Base-by-base conservation (phyloP, 2,329 filamentous ascomycete species). In the Aspergillus ibericus region DNA sequence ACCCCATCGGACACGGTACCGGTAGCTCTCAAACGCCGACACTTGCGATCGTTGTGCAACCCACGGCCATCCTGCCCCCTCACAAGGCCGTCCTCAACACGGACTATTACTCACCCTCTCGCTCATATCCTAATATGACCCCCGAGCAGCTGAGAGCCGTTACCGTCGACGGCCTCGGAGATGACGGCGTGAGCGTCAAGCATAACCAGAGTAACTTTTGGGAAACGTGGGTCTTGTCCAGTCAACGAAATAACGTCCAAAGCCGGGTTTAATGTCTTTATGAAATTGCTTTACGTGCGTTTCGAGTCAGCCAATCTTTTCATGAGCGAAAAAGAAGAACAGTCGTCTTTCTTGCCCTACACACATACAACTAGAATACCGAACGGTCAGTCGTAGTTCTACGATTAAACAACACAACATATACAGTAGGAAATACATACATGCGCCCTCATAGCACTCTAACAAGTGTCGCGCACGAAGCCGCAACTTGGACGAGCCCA, bases 161-260 rank as follows among this genome's bases (percentile, higher is more conserved):
- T 16, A 66, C 70, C 1, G 68, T 55, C 9, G 70, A 73, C 48
- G 74, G 73, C 12, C 60, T 75, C n/a, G 75, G 72, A 4, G 77
- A 75, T 59, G 70, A 75, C 51, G 77, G 73, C 1, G 22, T 69
- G 8, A 64, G 61, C 51, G 75, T 78, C 25, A 62, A 65, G 27
- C 67, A 66, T 16, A 67, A 71, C 6, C 74, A 77, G 59, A 62
- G 68, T 16, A 60, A 66, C 35, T 58, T 76, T 38, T 78, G 76
- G 76, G 72, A 76, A 62, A 69, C 69, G 35, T 77, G 75, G 75
- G 72, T 77, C 20, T 63, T 75, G 46, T 68, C 74, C 12, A 62
- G 66, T 54, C 54, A 59, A 35, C 55, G 60, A 29, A 55, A 61
- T 44, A 55, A 48, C 42, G 50, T 59, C 36, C 61, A 51, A 16